Evolutionary conservation across 257 asterid genomes (phyloP).

Genomic region (Anisodus acutangulus): DNA sequence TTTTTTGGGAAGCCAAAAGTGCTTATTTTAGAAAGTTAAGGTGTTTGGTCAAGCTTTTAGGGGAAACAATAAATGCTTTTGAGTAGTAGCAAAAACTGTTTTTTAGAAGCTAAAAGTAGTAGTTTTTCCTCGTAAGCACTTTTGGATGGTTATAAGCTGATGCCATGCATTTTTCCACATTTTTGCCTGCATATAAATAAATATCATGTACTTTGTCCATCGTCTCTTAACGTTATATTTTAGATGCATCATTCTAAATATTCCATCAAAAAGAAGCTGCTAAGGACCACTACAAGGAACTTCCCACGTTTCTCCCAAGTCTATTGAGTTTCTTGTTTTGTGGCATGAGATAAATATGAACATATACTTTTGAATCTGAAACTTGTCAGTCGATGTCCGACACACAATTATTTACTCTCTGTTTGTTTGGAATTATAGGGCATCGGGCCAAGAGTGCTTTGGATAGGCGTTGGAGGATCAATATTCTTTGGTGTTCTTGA

Average conservation of each 20-base stretch:
- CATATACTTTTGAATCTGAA: neutral
- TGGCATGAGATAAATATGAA: neutral
- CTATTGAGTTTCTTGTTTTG: neutral
- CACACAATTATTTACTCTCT: constrained; percentile 16
- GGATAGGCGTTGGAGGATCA: constrained; percentile 99
- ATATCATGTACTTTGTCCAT: neutral
- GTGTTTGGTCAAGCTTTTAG: no score
- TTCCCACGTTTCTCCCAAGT: neutral
- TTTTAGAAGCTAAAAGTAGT: no score
- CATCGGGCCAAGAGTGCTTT: constrained; percentile 90
- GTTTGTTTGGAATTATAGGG: constrained; percentile 54
- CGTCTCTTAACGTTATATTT: neutral
- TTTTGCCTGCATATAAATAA: neutral
- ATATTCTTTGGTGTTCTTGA: constrained; percentile 96
- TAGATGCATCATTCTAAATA: neutral
- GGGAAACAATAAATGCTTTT: no score
- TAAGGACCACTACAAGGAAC: neutral
- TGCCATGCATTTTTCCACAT: constrained; percentile 5
- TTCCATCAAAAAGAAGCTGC: neutral
- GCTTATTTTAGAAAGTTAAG: no score
- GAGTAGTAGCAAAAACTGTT: no score
- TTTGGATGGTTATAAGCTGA: neutral
- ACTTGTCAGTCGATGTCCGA: neutral
- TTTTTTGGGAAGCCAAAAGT: no score
- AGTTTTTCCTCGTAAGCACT: no score